phyloP scores from a whole-genome alignment of 352 stramenopile species.

The Pythium periplocum region DNA sequence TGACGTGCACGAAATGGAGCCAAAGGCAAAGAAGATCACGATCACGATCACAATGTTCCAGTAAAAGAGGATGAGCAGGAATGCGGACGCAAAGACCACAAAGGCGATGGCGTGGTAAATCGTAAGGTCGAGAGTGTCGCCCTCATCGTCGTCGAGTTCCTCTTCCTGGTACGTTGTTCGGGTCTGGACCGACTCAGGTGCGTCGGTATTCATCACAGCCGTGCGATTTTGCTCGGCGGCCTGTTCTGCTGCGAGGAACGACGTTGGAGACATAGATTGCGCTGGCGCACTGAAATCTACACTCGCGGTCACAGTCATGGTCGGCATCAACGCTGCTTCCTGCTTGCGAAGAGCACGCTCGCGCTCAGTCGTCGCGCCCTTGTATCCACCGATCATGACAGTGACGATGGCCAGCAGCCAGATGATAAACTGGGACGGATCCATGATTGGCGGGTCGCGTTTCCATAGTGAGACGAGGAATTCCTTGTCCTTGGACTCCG shows the following conservation, averaged over 20 bases:
- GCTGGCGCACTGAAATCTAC: too few species aligned
- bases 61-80: slow-evolving; percentile 91
- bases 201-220: neutral
- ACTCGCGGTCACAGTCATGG: neutral
- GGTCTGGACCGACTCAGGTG: neutral
- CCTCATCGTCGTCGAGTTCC: slow-evolving; percentile 36
- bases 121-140: slow-evolving; percentile 85
- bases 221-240: neutral
- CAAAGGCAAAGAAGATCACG: slow-evolving; percentile 61
- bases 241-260: neutral
- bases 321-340: neutral
- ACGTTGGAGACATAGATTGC: neutral
- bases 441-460: slow-evolving; percentile 44
- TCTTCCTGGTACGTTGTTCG: neutral
- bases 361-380: slow-evolving; percentile 57
- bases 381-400: slow-evolving; percentile 70
- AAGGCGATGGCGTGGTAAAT: slow-evolving; percentile 87
- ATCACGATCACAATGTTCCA: slow-evolving; percentile 75
- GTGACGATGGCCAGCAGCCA: slow-evolving; percentile 73
- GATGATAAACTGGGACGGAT: slow-evolving; percentile 67
- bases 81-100: slow-evolving; percentile 85
- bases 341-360: slow-evolving; percentile 43
- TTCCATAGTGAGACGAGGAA: slow-evolving; percentile 59
- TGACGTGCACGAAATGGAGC: slow-evolving; percentile 47
- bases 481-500: slow-evolving; percentile 17